Conservation (phyloP, 164 flowering plant genomes). For the Chimonanthus praecox region DNA sequence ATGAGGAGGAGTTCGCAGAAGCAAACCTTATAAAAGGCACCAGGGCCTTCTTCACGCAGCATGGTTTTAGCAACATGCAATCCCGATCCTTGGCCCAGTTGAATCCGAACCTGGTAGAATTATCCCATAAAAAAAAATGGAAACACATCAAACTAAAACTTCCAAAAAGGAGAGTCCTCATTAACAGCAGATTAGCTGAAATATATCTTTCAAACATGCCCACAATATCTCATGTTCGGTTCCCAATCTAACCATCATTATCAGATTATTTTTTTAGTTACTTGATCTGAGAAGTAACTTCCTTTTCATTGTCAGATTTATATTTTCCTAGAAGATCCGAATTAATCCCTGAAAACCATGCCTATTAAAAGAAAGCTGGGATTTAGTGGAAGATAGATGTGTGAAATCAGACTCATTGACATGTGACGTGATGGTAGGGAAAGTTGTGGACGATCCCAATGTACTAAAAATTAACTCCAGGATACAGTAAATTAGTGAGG, state of each 20-base stretch:
- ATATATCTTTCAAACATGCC: neutral
- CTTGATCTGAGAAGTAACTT: too few relatives aligned
- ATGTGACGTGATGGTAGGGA: too few relatives aligned
- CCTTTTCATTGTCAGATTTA: too few relatives aligned
- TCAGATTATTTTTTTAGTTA: neutral
- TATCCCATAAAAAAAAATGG: neutral
- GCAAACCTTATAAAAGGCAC: slow-evolving; percentile 88
- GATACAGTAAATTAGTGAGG: too few relatives aligned
- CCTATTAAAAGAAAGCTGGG: neutral
- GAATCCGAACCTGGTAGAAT: slow-evolving; percentile 76
- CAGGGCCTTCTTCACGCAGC: slow-evolving; percentile 78
- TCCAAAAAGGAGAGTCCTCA: neutral
- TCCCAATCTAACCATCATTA: slow-evolving; percentile 2
- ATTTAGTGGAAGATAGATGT: neutral
- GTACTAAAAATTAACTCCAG: too few relatives aligned
- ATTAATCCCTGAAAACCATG: neutral
- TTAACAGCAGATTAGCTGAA: neutral
- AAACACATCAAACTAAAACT: neutral
- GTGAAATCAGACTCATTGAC: too few relatives aligned
- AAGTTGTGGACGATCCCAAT: too few relatives aligned
- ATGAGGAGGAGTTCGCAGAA: neutral
- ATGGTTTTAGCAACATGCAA: slow-evolving; percentile 60
- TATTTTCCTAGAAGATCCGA: neutral
- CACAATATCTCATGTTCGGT: neutral
- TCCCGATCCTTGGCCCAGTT: slow-evolving; percentile 95